phyloP scores from a whole-genome alignment of 2,329 filamentous ascomycete species.

The Aspergillus sp. region DNA sequence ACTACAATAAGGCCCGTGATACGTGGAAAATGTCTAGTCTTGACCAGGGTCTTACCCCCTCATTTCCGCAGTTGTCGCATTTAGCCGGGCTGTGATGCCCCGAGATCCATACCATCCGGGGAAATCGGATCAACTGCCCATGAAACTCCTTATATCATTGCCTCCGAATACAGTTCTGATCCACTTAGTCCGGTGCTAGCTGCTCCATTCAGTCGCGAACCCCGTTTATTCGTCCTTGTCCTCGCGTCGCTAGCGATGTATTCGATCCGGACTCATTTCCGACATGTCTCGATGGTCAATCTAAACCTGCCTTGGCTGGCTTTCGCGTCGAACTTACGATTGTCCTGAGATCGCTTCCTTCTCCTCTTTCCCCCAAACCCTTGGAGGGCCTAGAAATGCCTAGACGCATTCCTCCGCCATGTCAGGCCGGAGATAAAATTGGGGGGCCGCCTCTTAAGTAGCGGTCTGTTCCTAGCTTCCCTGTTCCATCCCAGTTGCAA shows the following conservation, averaged over 20 bases:
- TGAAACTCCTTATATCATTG: background rate
- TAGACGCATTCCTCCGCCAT: background rate
- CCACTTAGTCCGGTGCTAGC: background rate
- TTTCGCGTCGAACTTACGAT: background rate
- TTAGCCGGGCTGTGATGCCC: background rate
- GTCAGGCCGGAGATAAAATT: background rate
- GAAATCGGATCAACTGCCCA: background rate
- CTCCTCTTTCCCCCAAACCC: background rate
- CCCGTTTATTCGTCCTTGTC: background rate
- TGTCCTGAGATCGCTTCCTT: background rate
- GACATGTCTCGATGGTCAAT: background rate
- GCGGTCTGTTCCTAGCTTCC: background rate
- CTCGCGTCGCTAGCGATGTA: background rate
- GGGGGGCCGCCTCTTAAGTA: background rate
- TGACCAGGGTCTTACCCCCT: background rate
- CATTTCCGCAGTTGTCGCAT: background rate
- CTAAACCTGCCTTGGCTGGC: background rate
- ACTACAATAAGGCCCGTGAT: background rate
- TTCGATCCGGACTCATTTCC: conserved; percentile 6
- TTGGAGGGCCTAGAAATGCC: background rate
- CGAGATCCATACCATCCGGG: background rate
- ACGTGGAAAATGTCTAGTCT: background rate
- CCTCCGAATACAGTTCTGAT: background rate
- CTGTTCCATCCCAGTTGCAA: background rate
- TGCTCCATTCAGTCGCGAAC: background rate